phyloP scores from a whole-genome alignment of 441 rosid species.

The Kokia cookei region DNA sequence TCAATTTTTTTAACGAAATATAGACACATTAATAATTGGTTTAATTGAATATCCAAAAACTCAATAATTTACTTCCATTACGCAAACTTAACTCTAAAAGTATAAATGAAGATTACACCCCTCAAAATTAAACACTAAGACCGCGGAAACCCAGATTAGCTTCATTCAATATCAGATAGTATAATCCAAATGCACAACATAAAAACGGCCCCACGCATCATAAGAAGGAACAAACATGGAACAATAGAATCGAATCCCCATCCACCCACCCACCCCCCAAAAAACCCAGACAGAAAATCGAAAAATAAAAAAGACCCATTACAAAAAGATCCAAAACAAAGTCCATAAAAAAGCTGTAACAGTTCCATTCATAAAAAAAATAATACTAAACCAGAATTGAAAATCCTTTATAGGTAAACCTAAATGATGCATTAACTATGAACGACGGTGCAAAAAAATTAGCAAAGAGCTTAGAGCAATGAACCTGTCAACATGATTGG shows the following conservation, averaged over 20 bases:
- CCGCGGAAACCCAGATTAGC: background rate
- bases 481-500: constrained; percentile 48
- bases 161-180: background rate
- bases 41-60: background rate
- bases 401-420: background rate
- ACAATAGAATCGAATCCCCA: background rate
- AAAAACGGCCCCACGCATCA: background rate
- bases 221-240: background rate
- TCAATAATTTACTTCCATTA: background rate
- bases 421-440: background rate
- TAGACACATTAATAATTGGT: background rate
- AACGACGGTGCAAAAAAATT: background rate
- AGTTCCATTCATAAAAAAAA: background rate
- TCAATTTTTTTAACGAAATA: background rate
- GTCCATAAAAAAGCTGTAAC: background rate
- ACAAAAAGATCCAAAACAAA: background rate
- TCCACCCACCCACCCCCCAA: background rate
- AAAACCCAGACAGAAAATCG: background rate
- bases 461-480: background rate
- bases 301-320: background rate
- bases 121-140: background rate
- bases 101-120: background rate
- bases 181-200: background rate
- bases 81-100: background rate
- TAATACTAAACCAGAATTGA: background rate